These are phyloP conservation scores for Argentina anserina DNA, from an alignment of 306 rosid genomes.

Conservation along the genomic window DNA sequence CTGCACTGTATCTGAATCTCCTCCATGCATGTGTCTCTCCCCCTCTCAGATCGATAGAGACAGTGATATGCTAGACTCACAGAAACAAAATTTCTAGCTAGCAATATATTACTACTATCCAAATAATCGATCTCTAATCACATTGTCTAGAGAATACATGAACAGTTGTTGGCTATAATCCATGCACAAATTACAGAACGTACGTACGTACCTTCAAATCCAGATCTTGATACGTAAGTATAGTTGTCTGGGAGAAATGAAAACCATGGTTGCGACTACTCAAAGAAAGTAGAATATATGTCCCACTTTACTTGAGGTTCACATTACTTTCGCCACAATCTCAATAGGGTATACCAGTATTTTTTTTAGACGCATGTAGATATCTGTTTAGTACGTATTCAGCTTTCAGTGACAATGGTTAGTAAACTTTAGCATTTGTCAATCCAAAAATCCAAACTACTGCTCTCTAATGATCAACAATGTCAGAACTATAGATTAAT, in stretches of 20 bases:
- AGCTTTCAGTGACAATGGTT: not conserved
- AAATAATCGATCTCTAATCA: not conserved
- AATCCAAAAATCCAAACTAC: not conserved
- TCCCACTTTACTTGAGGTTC: not conserved
- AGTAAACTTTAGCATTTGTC: not conserved
- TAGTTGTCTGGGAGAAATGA: not conserved
- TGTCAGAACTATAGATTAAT: not conserved
- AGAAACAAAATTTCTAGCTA: not conserved
- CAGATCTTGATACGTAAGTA: not conserved
- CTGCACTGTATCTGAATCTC: not conserved
- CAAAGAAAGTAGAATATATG: not conserved
- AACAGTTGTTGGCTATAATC: slow-evolving; percentile 1
- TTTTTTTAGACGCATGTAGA: not conserved
- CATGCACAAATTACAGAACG: slow-evolving; percentile 6
- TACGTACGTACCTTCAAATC: not conserved
- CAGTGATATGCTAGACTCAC: not conserved
- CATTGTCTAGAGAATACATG: slow-evolving; percentile 1
- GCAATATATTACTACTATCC: not conserved
- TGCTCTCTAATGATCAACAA: not conserved
- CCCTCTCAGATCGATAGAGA: not conserved
- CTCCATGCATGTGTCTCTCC: not conserved
- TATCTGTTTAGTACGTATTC: not conserved
- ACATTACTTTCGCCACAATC: not conserved
- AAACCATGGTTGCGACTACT: slow-evolving; percentile 3
- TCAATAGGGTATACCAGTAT: not conserved